phyloP scores from a whole-genome alignment of 2,329 filamentous ascomycete species.

The Triangularia setosa region DNA sequence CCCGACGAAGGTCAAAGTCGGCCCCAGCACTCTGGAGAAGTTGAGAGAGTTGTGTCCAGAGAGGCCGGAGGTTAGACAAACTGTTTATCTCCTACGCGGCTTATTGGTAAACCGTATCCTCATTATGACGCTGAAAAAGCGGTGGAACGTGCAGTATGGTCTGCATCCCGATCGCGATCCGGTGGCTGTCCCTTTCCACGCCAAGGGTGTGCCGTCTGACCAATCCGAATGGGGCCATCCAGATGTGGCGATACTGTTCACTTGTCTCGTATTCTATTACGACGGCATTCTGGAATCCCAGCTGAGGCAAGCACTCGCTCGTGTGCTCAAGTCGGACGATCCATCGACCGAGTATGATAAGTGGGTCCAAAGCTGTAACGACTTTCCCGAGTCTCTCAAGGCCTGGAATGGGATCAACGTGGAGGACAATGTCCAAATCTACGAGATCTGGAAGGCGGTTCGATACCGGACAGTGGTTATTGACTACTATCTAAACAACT shows the following conservation, averaged over 20 bases:
- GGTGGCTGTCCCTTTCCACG: constrained; percentile 63
- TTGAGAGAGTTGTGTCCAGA: constrained; percentile 33
- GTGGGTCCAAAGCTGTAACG: constrained; percentile 39
- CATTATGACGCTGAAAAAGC: constrained; percentile 54
- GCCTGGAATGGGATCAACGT: constrained; percentile 57
- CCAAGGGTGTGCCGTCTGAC: constrained; percentile 60
- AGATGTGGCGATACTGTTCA: constrained; percentile 61
- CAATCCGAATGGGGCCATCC: constrained; percentile 65
- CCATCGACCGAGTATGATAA: constrained; percentile 54
- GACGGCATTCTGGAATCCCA: constrained; percentile 49
- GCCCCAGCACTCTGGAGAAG: constrained; percentile 10
- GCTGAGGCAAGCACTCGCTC: constrained; percentile 46
- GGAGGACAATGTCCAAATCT: constrained; percentile 50
- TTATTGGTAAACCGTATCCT: constrained; percentile 59
- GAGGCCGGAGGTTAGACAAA: constrained; percentile 30
- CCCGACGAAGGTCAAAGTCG: constrained; percentile 8
- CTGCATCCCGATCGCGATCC: constrained; percentile 51
- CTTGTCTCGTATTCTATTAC: constrained; percentile 65
- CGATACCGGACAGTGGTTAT: constrained; percentile 48
- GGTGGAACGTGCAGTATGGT: constrained; percentile 65
- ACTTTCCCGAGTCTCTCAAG: constrained; percentile 44
- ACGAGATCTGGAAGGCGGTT: constrained; percentile 47
- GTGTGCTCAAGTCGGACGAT: constrained; percentile 53
- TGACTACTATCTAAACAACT: constrained; percentile 59
- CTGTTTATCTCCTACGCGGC: constrained; percentile 58